Conservation (phyloP, 177 flowering plant species). For the Vitis hybrid region DNA sequence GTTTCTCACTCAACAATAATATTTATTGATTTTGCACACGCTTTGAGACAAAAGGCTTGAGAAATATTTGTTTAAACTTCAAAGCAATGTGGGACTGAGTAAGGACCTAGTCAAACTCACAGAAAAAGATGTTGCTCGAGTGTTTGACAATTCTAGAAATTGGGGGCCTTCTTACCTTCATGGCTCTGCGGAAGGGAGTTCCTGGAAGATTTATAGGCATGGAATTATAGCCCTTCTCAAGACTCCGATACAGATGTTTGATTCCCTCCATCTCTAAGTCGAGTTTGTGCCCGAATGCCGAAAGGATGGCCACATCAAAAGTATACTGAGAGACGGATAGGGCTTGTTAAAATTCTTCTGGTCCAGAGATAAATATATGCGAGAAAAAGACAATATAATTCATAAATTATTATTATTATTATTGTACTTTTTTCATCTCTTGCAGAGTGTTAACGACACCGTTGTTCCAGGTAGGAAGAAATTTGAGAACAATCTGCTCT, state of each 20-base stretch:
- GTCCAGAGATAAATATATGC: background rate
- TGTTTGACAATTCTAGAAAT: too few relatives aligned
- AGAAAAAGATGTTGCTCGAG: too few relatives aligned
- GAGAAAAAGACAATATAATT: constrained; percentile 5
- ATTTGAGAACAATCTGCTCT: constrained; percentile 46
- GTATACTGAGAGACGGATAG: constrained; percentile 45
- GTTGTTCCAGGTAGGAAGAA: constrained; percentile 51
- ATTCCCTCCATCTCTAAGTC: constrained; percentile 48
- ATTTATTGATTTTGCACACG: too few relatives aligned
- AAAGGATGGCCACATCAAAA: constrained; percentile 77
- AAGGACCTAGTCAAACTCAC: too few relatives aligned
- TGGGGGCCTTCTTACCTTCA: constrained; percentile 47
- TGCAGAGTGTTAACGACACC: constrained; percentile 52
- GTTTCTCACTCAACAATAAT: too few relatives aligned
- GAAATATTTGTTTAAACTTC: too few relatives aligned
- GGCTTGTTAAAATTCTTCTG: too few relatives aligned
- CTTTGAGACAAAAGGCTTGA: too few relatives aligned
- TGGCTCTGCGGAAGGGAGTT: constrained; percentile 66
- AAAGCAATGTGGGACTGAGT: too few relatives aligned
- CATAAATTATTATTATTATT: background rate
- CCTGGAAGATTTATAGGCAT: constrained; percentile 89
- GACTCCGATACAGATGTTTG: constrained; percentile 45
- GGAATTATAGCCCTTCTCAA: constrained; percentile 92
- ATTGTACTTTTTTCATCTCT: constrained; percentile 79
- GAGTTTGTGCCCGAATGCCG: constrained; percentile 51